These are phyloP conservation scores for Conoideocrella luteorostrata DNA, from an alignment of 2,329 filamentous ascomycete species.

Conservation along the genomic window DNA sequence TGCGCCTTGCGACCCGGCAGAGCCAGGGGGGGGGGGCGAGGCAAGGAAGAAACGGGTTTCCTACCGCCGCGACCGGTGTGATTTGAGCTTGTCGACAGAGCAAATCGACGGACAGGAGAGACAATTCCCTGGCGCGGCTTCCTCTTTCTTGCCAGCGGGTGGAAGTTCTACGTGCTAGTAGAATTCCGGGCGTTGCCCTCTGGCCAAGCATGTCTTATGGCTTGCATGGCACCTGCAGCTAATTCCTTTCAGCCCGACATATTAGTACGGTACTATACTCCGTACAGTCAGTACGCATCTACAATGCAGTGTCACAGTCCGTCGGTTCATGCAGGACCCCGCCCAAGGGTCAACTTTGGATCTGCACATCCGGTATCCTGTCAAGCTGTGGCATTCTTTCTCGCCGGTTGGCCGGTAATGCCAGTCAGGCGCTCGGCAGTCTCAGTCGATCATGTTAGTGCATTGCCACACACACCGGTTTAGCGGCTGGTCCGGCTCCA, in stretches of 20 bases:
- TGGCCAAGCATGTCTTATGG: conserved; percentile 11
- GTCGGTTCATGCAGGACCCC: conserved; percentile 13
- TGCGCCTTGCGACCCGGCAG: conserved; percentile 10
- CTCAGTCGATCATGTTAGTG: too few species aligned
- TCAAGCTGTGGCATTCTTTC: too few species aligned
- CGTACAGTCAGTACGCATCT: too few species aligned
- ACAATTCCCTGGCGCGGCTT: background rate
- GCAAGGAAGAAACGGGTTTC: too few species aligned
- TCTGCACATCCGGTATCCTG: too few species aligned
- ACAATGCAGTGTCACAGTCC: conserved; percentile 3
- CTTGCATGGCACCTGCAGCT: conserved; percentile 17
- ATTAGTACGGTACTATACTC: too few species aligned
- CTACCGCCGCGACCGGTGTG: too few species aligned
- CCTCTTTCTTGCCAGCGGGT: background rate
- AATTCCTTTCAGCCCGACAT: conserved; percentile 8
- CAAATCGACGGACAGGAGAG: background rate
- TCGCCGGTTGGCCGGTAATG: too few species aligned
- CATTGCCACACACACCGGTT: too few species aligned
- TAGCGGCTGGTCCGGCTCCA: too few species aligned
- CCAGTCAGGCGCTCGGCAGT: too few species aligned
- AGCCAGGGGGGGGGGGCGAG: background rate
- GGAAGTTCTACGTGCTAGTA: background rate
- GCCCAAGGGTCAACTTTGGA: background rate
- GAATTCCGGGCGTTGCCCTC: too few species aligned
- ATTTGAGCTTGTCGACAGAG: background rate